phyloP scores from a whole-genome alignment of 108 stramenopile genomes.

The Parietichytrium sp. region DNA sequence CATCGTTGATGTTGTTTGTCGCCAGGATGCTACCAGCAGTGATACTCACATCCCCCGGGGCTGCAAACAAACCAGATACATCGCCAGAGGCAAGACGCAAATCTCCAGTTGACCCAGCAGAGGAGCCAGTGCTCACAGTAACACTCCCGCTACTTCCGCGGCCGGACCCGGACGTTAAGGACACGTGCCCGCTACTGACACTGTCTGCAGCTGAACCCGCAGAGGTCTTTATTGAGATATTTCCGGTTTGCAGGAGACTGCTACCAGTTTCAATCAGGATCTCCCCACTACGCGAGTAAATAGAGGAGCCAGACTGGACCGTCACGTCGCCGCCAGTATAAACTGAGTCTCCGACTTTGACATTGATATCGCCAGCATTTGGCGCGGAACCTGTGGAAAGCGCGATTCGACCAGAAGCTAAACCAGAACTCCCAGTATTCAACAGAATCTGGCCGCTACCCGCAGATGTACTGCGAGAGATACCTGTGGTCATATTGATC shows the following conservation, averaged over 20 bases:
- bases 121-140: too few species aligned
- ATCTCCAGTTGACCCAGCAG: too few species aligned
- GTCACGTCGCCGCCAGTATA: neutral
- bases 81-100: too few species aligned
- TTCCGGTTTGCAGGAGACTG: too few species aligned
- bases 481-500: neutral
- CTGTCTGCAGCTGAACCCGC: neutral
- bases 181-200: neutral
- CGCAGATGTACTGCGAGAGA: neutral
- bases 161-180: neutral
- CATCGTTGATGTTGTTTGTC: too few species aligned
- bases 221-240: too few species aligned
- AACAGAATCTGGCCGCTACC: neutral
- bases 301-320: neutral
- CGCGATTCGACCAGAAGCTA: neutral
- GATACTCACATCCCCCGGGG: too few species aligned
- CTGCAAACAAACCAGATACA: too few species aligned
- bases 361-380: neutral
- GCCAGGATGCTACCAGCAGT: too few species aligned
- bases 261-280: too few species aligned
- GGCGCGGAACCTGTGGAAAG: neutral
- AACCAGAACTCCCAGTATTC: neutral
- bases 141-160: neutral
- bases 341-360: neutral
- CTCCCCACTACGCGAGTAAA: too few species aligned